These are phyloP conservation scores for Ligustrum vulgare DNA, from an alignment of 257 asterid genomes.

Conservation along the genomic window DNA sequence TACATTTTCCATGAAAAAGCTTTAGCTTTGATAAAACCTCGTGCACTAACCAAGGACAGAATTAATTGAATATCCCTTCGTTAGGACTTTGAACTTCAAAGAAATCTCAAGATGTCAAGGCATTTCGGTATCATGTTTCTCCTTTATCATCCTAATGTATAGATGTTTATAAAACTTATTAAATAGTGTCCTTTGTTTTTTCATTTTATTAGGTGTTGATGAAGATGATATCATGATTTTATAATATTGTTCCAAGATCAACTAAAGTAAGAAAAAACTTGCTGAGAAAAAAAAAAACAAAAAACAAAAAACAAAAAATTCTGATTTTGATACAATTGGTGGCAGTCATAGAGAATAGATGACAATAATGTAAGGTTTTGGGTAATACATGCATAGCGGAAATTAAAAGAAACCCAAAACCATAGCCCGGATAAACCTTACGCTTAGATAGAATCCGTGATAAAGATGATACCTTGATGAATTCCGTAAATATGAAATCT, in stretches of 20 bases:
- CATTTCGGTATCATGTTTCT: background rate
- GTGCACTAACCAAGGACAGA: background rate
- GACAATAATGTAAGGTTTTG: no score
- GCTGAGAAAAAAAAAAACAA: background rate
- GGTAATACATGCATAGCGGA: no score
- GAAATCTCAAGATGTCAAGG: background rate
- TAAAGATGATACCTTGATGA: no score
- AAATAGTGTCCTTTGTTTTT: background rate
- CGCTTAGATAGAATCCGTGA: no score
- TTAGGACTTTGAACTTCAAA: no score
- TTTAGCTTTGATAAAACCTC: background rate
- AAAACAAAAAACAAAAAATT: no score
- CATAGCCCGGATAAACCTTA: no score
- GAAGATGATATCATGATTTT: background rate
- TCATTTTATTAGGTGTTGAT: background rate
- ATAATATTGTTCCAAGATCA: background rate
- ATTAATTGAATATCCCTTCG: background rate
- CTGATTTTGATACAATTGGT: background rate
- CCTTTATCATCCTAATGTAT: background rate
- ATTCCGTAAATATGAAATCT: no score
- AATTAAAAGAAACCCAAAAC: no score
- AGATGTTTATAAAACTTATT: background rate
- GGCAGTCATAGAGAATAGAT: background rate
- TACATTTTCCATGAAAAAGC: background rate
- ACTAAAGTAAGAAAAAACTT: background rate